phyloP scores from a whole-genome alignment of 2,329 filamentous ascomycete genomes.

The Colletotrichum cereale region DNA sequence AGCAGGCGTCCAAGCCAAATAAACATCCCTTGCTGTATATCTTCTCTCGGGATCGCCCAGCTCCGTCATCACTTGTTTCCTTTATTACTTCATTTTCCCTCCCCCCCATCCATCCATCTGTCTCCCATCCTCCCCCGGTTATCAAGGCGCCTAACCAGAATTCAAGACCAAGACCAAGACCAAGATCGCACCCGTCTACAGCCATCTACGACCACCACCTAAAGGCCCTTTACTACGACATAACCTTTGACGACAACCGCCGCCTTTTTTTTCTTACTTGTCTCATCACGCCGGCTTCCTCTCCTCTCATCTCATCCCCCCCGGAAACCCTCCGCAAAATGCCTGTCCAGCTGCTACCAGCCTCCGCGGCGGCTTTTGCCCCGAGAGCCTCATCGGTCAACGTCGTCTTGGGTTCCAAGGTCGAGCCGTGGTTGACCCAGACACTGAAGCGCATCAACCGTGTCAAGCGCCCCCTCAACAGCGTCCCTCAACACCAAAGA shows the following conservation, averaged over 20 bases:
- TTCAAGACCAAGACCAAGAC: slow-evolving; percentile 10
- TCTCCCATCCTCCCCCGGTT: slow-evolving; percentile 40
- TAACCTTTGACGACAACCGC: slow-evolving; percentile 30
- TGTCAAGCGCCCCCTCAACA: slow-evolving; percentile 97
- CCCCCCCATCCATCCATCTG: slow-evolving; percentile 42
- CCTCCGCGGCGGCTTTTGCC: slow-evolving; percentile 95
- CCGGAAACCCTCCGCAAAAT: slow-evolving; percentile 64
- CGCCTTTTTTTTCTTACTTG: slow-evolving; percentile 13
- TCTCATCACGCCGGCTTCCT: slow-evolving; percentile 25
- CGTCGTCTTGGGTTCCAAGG: slow-evolving; percentile 90
- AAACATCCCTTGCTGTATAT: slow-evolving; percentile 55
- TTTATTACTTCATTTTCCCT: slow-evolving; percentile 55
- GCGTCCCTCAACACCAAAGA: slow-evolving; percentile 92
- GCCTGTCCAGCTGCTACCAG: slow-evolving; percentile 93
- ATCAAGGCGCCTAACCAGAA: slow-evolving; percentile 9
- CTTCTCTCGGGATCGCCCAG: slow-evolving; percentile 66
- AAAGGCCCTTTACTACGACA: slow-evolving; percentile 11
- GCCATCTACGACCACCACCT: background rate
- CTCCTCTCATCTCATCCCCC: slow-evolving; percentile 32
- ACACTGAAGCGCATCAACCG: slow-evolving; percentile 97
- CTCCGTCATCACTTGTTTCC: slow-evolving; percentile 60
- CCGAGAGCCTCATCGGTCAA: slow-evolving; percentile 91
- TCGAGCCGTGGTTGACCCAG: slow-evolving; percentile 96
- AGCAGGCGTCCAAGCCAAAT: slow-evolving; percentile 71
- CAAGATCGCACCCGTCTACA: background rate